These are phyloP conservation scores for Claviceps lovelessii DNA, from an alignment of 2,329 filamentous ascomycete species.

Conservation along the genomic window DNA sequence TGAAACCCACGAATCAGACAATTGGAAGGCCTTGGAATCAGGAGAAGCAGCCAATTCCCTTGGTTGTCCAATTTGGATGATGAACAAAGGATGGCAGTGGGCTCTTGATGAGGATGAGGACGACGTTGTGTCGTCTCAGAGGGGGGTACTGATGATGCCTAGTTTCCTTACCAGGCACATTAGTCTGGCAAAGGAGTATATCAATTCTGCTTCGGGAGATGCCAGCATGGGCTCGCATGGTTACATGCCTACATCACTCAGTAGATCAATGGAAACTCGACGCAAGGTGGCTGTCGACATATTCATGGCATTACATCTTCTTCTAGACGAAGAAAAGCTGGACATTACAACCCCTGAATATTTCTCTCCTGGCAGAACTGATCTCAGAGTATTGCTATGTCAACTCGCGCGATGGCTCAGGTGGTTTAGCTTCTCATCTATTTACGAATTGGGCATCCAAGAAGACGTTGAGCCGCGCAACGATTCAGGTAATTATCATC, in stretches of 20 bases:
- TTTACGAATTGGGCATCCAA: slow-evolving; percentile 41
- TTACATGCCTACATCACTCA: slow-evolving; percentile 49
- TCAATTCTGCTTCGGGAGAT: slow-evolving; percentile 43
- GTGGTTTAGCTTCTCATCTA: slow-evolving; percentile 40
- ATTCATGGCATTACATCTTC: slow-evolving; percentile 64
- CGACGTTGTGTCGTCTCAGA: slow-evolving; percentile 14
- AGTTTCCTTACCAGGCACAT: slow-evolving; percentile 39
- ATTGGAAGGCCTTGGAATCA: slow-evolving; percentile 35
- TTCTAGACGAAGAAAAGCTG: slow-evolving; percentile 83
- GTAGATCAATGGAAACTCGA: slow-evolving; percentile 39
- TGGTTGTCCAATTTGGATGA: slow-evolving; percentile 42
- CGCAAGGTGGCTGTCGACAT: slow-evolving; percentile 50
- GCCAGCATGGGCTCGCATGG: slow-evolving; percentile 38
- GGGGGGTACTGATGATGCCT: slow-evolving; percentile 11
- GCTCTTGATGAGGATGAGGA: slow-evolving; percentile 41
- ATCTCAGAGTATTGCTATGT: slow-evolving; percentile 58
- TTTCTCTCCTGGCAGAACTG: slow-evolving; percentile 27
- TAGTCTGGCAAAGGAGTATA: slow-evolving; percentile 49
- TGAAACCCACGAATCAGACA: slow-evolving; percentile 21
- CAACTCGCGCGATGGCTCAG: slow-evolving; percentile 74
- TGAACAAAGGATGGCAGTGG: slow-evolving; percentile 57
- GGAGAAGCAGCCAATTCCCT: slow-evolving; percentile 34
- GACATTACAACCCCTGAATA: slow-evolving; percentile 40
- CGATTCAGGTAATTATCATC: slow-evolving; percentile 23
- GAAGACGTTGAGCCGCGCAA: slow-evolving; percentile 26